Conservation (phyloP, 129 eudicot genomes). For the Smallanthus sonchifolius region DNA sequence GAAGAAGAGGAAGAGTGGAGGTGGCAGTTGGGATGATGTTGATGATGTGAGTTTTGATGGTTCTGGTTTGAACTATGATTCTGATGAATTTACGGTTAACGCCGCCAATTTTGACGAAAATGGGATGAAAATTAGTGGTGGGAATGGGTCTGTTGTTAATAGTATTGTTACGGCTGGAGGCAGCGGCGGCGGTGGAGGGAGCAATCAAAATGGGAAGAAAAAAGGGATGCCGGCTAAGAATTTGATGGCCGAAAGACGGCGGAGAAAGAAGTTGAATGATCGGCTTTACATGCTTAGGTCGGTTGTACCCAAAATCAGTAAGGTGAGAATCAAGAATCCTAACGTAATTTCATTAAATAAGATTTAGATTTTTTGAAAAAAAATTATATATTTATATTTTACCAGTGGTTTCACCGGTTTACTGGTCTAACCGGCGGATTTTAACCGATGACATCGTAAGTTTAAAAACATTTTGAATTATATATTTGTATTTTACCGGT, state of each 20-base stretch:
- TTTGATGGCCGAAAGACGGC: constrained; percentile 92
- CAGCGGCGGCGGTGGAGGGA: constrained; percentile 30
- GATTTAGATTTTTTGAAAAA: no score
- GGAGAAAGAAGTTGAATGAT: constrained; percentile 92
- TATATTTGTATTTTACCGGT: no score
- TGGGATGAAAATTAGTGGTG: constrained; percentile 37
- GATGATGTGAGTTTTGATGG: constrained; percentile 73
- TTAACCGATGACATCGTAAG: no score
- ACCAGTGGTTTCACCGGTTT: no score
- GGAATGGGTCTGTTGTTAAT: constrained; percentile 43
- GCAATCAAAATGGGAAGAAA: constrained; percentile 65
- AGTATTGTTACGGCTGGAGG: constrained; percentile 43
- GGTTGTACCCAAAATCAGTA: constrained; percentile 89
- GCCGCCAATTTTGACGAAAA: constrained; percentile 20
- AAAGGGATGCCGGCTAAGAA: constrained; percentile 93
- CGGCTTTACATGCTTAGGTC: constrained; percentile 93
- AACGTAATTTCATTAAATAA: no score
- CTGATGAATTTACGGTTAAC: constrained; percentile 54
- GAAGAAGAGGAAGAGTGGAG: constrained; percentile 45
- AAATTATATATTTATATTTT: no score
- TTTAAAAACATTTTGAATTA: no score
- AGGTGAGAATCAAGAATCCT: constrained; percentile 47
- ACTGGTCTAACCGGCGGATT: no score
- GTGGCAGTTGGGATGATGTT: constrained; percentile 57
- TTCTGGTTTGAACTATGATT: constrained; percentile 63